These are phyloP conservation scores for Euryodendron excelsum DNA, from an alignment of 148 eudicot genomes.

Conservation along the genomic window DNA sequence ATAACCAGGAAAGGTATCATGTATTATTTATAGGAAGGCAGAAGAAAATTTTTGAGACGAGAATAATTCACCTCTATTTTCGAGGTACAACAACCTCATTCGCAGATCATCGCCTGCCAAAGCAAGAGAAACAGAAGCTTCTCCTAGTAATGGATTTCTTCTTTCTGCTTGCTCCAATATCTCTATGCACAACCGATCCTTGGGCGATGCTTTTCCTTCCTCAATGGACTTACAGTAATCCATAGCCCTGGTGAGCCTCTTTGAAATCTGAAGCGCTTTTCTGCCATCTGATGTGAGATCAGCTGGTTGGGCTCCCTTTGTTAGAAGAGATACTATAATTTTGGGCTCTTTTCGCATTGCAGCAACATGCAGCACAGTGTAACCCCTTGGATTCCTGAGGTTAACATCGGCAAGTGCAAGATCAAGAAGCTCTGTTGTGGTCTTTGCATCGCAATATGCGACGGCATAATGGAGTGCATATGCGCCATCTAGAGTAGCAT, in stretches of 20 bases:
- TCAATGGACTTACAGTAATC: conserved; percentile 50
- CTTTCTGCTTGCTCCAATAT: conserved; percentile 88
- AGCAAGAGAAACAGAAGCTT: conserved; percentile 75
- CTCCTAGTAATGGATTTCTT: conserved; percentile 74
- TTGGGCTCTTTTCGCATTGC: conserved; percentile 93
- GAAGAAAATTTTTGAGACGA: background rate
- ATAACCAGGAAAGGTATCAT: background rate
- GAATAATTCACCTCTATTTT: conserved; percentile 69
- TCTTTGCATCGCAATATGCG: conserved; percentile 84
- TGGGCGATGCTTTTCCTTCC: conserved; percentile 61
- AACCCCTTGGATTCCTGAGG: conserved; percentile 50
- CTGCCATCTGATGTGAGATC: conserved; percentile 74
- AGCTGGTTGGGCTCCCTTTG: conserved; percentile 84
- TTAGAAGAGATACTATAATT: conserved; percentile 77
- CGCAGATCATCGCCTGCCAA: conserved; percentile 82
- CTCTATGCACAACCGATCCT: conserved; percentile 89
- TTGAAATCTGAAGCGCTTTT: conserved; percentile 74
- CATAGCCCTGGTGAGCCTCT: conserved; percentile 68
- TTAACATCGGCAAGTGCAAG: conserved; percentile 77
- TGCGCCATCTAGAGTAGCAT: conserved; percentile 71
- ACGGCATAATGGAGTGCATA: conserved; percentile 89
- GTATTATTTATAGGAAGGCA: background rate
- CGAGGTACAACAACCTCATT: conserved; percentile 70
- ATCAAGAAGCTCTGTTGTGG: conserved; percentile 74
- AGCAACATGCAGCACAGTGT: conserved; percentile 83